A percentile compares a stretch with the other conserved stretches of the same genome.
phyloP scores from a whole-genome alignment of 108 stramenopile species.

The Nannochloropsis salina region DNA sequence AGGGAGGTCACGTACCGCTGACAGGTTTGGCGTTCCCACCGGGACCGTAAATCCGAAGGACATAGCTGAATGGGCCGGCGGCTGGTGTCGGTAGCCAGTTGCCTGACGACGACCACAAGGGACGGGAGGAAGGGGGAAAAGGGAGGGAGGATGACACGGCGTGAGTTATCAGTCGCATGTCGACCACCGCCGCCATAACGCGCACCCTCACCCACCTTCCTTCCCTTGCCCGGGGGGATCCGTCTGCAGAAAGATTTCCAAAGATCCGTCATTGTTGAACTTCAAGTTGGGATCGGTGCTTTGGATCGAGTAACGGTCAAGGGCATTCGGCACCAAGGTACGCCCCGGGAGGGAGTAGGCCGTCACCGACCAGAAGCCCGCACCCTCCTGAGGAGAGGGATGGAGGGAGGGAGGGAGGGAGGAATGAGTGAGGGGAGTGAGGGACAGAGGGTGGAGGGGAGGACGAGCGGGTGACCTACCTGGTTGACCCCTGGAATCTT shows the following conservation, averaged over 20 bases:
- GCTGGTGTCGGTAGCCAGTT: not conserved
- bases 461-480: not conserved
- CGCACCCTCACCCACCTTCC: not conserved
- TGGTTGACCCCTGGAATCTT: not conserved
- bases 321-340: not conserved
- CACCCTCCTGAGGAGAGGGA: not conserved
- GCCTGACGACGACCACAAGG: not conserved
- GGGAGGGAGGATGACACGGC: not conserved
- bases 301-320: constrained; percentile 4
- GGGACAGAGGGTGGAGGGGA: not conserved
- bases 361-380: not conserved
- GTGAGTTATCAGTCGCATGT: not conserved
- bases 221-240: not conserved
- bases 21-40: constrained; percentile 19
- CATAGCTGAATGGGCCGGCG: not conserved
- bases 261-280: not conserved
- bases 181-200: too few species aligned
- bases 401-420: not conserved
- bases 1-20: not conserved
- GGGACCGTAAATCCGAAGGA: not conserved
- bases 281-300: not conserved
- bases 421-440: not conserved
- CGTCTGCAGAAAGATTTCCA: not conserved
- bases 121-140: not conserved
- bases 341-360: not conserved